These are phyloP conservation scores for Breviolum minutum DNA, from an alignment of 73 alveolate species.

Conservation along the genomic window DNA sequence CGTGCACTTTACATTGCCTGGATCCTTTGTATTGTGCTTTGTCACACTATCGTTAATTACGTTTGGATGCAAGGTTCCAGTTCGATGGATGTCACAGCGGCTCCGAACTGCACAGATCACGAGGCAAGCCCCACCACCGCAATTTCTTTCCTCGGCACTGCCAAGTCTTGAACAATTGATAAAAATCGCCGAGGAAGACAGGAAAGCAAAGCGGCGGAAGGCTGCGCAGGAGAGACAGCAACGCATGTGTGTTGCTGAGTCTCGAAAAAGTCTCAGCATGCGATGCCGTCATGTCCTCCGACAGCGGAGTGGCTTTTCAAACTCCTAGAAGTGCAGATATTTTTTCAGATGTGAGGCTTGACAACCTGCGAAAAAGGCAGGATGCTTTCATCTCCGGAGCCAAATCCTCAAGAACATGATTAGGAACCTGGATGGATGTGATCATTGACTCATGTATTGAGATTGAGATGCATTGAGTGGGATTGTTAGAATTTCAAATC, in stretches of 20 bases:
- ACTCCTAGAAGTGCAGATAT: background rate
- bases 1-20: background rate
- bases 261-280: background rate
- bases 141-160: too few species aligned
- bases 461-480: background rate
- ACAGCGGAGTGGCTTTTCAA: background rate
- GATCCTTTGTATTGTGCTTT: background rate
- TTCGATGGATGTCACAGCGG: background rate
- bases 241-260: slow-evolving; percentile 10
- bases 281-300: background rate
- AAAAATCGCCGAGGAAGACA: background rate
- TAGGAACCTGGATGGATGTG: background rate
- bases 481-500: too few species aligned
- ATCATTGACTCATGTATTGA: background rate
- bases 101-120: background rate
- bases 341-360: slow-evolving; percentile 31
- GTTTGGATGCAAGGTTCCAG: background rate
- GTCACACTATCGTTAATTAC: background rate
- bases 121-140: background rate
- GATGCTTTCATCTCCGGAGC: slow-evolving; percentile 62
- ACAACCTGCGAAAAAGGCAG: slow-evolving; percentile 78
- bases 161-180: too few species aligned
- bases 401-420: background rate
- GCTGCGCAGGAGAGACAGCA: slow-evolving; percentile 89
- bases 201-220: slow-evolving; percentile 84